Evolutionary conservation across 306 rosid genomes (phyloP).

Genomic region (Pueraria montana): DNA sequence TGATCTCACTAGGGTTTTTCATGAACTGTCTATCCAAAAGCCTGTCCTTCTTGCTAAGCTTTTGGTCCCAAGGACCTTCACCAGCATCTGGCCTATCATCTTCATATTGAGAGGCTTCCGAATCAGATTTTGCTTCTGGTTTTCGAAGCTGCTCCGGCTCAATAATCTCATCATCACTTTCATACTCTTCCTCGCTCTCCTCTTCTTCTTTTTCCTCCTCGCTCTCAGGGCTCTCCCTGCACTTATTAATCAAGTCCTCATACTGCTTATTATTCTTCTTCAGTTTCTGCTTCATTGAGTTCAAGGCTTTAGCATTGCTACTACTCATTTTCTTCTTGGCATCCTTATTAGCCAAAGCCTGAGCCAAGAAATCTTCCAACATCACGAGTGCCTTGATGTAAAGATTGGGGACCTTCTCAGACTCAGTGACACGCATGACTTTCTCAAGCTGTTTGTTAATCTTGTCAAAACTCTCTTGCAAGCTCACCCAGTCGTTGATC

Average conservation of each 20-base stretch:
- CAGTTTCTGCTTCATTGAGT: slow-evolving; percentile 96
- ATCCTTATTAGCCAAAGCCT: slow-evolving; percentile 95
- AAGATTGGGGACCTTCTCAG: slow-evolving; percentile 76
- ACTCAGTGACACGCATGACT: slow-evolving; percentile 90
- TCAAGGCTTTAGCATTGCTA: slow-evolving; percentile 97
- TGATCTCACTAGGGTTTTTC: slow-evolving; percentile 92
- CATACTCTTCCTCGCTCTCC: slow-evolving; percentile 65
- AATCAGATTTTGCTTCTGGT: slow-evolving; percentile 53
- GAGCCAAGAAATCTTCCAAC: slow-evolving; percentile 82
- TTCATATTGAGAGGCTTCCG: slow-evolving; percentile 61
- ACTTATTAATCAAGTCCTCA: slow-evolving; percentile 78
- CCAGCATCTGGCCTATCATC: slow-evolving; percentile 54
- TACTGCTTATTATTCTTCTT: slow-evolving; percentile 95
- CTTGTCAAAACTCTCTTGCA: slow-evolving; percentile 95
- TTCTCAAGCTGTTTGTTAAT: slow-evolving; percentile 95
- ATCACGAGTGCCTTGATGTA: slow-evolving; percentile 92
- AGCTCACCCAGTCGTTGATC: slow-evolving; percentile 96
- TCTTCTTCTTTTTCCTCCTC: slow-evolving; percentile 78
- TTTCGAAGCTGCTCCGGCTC: slow-evolving; percentile 71
- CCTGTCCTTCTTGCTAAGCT: slow-evolving; percentile 80
- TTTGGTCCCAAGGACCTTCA: slow-evolving; percentile 70
- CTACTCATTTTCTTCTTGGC: slow-evolving; percentile 98
- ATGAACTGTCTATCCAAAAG: slow-evolving; percentile 83
- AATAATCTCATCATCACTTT: slow-evolving; percentile 64
- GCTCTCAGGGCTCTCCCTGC: slow-evolving; percentile 85